Evolutionary conservation across 345 rosid species (phyloP), one percentile per base, ranked within the genome.

Genomic region (Rhizophora apiculata): DNA sequence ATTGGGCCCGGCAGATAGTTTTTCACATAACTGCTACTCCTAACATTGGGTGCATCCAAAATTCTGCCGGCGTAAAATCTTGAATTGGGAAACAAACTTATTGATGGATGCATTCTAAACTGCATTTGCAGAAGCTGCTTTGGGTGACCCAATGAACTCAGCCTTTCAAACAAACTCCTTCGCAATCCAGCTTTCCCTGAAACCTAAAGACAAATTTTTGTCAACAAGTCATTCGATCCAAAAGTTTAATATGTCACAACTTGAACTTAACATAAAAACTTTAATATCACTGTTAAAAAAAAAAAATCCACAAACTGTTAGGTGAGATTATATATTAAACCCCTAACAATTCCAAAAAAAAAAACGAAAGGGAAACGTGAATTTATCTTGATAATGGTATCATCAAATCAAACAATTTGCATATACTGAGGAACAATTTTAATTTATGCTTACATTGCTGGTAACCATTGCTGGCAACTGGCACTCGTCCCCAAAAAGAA

Each of bases 21-120:
- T 32, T 60, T 80, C 31, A 69, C 68, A 59, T 81, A 79, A 55
- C 69, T 64, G 48, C 19, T 57, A 21, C n/a, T 1, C 49, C 9
- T 18, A 11, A 69, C 73, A 68, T 70, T 68, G 21, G 74, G 52
- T 43, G 86, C 87, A 65, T 91, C 90, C 34, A 72, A 21, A 29
- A 91, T 82, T 72, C 46, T 68, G 34, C 70, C 80, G 49, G 2
- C 9, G n/a, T 91, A 89, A 70, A 91, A 87, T 6, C 69, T 70
- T 48, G 51, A 66, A 66, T 78, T 91, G 0, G 97, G 95, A 51
- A 91, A 89, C 61, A 3, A 56, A 69, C 93, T 86, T 21, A 91
- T 89, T 0, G 81, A 74, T 7, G 95, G 97, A 80, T 91, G 97
- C 97, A 91, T 91, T 26, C 97, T 74, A 71, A 89, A 87, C 69